These are phyloP conservation scores for Primulina eburnea DNA, from an alignment of 257 asterid genomes.

Conservation along the genomic window DNA sequence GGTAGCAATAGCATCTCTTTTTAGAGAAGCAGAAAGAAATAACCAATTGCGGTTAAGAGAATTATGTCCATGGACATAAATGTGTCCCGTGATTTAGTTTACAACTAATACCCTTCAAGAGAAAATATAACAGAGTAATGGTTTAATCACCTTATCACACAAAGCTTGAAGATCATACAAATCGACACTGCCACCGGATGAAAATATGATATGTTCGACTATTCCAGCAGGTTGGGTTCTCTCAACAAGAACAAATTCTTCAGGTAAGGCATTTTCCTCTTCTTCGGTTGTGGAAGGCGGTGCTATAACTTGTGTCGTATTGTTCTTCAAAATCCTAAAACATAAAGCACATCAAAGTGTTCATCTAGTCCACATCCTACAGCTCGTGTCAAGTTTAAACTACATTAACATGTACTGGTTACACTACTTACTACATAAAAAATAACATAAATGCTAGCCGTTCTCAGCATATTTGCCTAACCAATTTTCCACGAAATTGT, in stretches of 20 bases:
- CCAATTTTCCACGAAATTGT: not conserved
- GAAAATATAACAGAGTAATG: not conserved
- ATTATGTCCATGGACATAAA: not conserved
- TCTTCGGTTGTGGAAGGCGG: conserved; percentile 58
- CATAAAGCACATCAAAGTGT: conserved; percentile 16
- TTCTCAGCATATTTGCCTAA: not conserved
- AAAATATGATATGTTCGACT: conserved; percentile 80
- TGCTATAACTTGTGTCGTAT: conserved; percentile 60
- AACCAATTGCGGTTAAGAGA: not conserved
- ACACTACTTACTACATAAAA: not conserved
- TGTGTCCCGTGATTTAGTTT: not conserved
- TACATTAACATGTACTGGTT: not conserved
- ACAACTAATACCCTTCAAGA: conserved; percentile 12
- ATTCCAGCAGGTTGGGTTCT: conserved; percentile 68
- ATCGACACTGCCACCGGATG: conserved; percentile 85
- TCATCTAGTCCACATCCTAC: conserved; percentile 13
- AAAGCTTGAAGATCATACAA: conserved; percentile 84
- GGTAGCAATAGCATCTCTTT: not conserved
- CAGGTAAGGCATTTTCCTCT: conserved; percentile 65
- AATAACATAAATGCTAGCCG: not conserved
- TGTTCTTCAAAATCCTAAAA: conserved; percentile 72
- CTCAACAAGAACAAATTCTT: conserved; percentile 88
- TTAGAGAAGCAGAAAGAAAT: conserved; percentile 15
- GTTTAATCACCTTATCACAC: conserved; percentile 73
- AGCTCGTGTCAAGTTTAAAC: not conserved